phyloP scores from a whole-genome alignment of 148 eudicot species.

The Selenicereus undatus region DNA sequence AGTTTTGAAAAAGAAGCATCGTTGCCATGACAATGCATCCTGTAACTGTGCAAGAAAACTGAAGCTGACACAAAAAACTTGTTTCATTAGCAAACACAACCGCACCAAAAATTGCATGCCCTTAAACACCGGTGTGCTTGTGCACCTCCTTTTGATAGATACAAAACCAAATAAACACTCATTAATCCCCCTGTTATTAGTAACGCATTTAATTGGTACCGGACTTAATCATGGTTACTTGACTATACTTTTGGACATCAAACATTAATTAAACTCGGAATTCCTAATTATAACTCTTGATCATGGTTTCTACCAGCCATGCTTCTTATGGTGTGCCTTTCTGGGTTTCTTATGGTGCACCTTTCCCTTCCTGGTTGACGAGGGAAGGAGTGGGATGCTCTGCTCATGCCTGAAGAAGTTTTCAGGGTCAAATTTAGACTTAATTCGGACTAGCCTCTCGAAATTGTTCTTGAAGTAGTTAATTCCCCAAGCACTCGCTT shows the following conservation, averaged over 20 bases:
- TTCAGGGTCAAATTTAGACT: slow-evolving; percentile 4
- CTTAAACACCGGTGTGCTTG: not conserved
- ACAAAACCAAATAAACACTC: not conserved
- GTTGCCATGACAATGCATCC: too few relatives aligned
- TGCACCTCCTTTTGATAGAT: not conserved
- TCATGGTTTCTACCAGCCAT: not conserved
- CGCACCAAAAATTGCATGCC: not conserved
- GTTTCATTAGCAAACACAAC: not conserved
- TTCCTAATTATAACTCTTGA: not conserved
- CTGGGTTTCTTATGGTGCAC: not conserved
- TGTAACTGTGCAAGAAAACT: too few relatives aligned
- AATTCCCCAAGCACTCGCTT: not conserved
- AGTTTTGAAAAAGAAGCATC: too few relatives aligned
- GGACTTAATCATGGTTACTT: not conserved
- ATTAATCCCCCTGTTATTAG: not conserved
- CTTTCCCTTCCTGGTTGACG: not conserved
- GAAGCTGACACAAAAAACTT: not conserved
- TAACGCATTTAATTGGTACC: not conserved
- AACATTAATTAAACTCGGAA: not conserved
- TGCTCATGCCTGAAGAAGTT: slow-evolving; percentile 14
- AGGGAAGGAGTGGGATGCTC: slow-evolving; percentile 1
- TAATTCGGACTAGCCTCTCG: slow-evolving; percentile 5
- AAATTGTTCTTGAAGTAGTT: slow-evolving; percentile 1
- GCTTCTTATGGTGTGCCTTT: not conserved
- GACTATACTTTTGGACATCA: not conserved